phyloP scores from a whole-genome alignment of 768 basidiomycete genomes.

The Boletus reticulatus region DNA sequence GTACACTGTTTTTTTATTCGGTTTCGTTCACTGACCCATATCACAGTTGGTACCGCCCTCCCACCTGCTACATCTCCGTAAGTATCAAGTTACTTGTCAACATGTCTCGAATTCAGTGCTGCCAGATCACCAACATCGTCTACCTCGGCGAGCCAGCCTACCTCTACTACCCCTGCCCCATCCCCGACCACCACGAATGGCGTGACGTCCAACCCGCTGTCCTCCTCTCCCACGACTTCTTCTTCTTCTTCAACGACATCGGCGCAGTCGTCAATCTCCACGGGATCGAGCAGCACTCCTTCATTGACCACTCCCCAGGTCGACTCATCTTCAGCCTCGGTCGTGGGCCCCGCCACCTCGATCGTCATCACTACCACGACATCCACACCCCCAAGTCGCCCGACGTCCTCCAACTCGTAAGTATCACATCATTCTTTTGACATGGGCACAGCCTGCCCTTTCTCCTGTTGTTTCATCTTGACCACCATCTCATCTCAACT shows the following conservation, averaged over 20 bases:
- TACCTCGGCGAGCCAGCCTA: neutral
- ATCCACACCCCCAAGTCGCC: neutral
- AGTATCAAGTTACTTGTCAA: neutral
- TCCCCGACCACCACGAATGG: conserved; percentile 3
- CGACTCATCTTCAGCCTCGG: no score
- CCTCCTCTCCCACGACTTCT: neutral
- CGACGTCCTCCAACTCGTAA: conserved; percentile 22
- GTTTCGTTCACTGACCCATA: neutral
- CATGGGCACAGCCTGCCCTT: neutral
- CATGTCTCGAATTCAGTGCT: neutral
- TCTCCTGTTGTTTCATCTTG: neutral
- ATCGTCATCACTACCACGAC: neutral
- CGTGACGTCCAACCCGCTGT: neutral
- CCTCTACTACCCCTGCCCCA: neutral
- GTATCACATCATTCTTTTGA: conserved; percentile 3
- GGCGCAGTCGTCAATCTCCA: conserved; percentile 1
- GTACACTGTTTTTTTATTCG: neutral
- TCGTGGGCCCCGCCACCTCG: neutral
- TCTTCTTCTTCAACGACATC: neutral
- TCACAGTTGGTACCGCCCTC: neutral
- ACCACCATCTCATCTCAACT: conserved; percentile 4
- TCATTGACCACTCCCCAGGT: neutral
- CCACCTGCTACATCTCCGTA: neutral
- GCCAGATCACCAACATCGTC: conserved; percentile 1
- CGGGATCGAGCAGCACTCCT: neutral